phyloP scores from a whole-genome alignment of 257 asterid genomes.

The Nemophila menziesii region DNA sequence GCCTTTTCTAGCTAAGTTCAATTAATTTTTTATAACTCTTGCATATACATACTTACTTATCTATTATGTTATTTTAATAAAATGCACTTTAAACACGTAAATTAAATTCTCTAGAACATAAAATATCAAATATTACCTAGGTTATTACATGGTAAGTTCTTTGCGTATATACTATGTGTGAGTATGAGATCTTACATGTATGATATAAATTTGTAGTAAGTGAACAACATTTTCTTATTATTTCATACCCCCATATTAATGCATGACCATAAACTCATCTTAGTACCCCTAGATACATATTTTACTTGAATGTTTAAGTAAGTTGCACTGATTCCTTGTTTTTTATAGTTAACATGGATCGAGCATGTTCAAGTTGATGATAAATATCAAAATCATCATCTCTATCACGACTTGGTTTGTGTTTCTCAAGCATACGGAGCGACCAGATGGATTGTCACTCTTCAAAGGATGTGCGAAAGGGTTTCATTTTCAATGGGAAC shows the following conservation, averaged over 20 bases:
- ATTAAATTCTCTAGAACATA: too few species aligned
- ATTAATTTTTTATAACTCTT: too few species aligned
- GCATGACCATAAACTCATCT: not conserved
- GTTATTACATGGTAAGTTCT: too few species aligned
- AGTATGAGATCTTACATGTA: too few species aligned
- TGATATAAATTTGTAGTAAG: too few species aligned
- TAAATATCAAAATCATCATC: conserved; percentile 31
- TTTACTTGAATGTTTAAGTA: not conserved
- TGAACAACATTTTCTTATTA: not conserved
- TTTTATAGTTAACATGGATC: conserved; percentile 62
- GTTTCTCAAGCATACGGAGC: conserved; percentile 63
- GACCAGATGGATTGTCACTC: conserved; percentile 46
- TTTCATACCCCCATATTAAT: not conserved
- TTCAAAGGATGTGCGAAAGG: conserved; percentile 58
- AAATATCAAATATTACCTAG: too few species aligned
- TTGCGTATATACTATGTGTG: too few species aligned
- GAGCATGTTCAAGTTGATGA: conserved; percentile 80
- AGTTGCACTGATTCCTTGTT: not conserved
- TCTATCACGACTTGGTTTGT: conserved; percentile 43
- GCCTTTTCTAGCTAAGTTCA: conserved; percentile 7
- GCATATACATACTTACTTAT: too few species aligned
- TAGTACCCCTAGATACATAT: not conserved
- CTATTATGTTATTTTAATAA: too few species aligned
- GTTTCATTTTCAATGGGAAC: conserved; percentile 29
- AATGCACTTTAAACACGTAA: too few species aligned